Conservation (phyloP, 2,329 filamentous ascomycete species). For the Penicillium brasilianum region DNA sequence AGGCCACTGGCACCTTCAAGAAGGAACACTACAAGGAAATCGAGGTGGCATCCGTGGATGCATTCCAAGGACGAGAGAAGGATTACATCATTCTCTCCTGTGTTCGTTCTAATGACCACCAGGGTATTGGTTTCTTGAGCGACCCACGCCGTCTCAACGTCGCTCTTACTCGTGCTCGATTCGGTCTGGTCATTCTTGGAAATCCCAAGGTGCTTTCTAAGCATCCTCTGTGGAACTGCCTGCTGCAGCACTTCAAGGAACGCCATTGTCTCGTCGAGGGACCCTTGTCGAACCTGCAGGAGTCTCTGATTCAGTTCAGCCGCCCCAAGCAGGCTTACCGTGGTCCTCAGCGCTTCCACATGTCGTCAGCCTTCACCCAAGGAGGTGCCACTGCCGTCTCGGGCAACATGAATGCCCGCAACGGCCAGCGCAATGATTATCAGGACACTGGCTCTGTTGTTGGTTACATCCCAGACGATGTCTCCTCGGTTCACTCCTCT, state of each 20-base stretch:
- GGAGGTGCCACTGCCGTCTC: conserved; percentile 65
- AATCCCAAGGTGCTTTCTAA: conserved; percentile 98
- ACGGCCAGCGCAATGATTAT: conserved; percentile 58
- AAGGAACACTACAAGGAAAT: conserved; percentile 99
- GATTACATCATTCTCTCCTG: conserved; percentile 98
- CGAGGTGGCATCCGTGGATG: conserved; percentile 96
- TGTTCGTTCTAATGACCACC: conserved; percentile 97
- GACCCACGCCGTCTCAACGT: conserved; percentile 97
- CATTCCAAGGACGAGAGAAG: conserved; percentile 98
- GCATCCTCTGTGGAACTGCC: conserved; percentile 96
- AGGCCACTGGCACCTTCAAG: conserved; percentile 94
- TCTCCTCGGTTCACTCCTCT: conserved; percentile 93
- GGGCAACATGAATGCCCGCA: conserved; percentile 57
- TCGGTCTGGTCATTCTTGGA: conserved; percentile 91
- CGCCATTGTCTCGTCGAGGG: conserved; percentile 95
- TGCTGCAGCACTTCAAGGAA: conserved; percentile 96
- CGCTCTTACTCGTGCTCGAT: conserved; percentile 94
- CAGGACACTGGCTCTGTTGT: conserved; percentile 85
- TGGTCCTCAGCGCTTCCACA: conserved; percentile 83
- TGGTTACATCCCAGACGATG: conserved; percentile 95
- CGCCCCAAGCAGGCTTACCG: conserved; percentile 92
- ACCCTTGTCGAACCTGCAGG: conserved; percentile 92
- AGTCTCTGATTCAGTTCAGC: conserved; percentile 92
- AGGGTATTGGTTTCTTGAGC: conserved; percentile 98
- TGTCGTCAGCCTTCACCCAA: conserved; percentile 64